Conservation (phyloP, 768 basidiomycete species). For the Lactarius pseudohatsudake region DNA sequence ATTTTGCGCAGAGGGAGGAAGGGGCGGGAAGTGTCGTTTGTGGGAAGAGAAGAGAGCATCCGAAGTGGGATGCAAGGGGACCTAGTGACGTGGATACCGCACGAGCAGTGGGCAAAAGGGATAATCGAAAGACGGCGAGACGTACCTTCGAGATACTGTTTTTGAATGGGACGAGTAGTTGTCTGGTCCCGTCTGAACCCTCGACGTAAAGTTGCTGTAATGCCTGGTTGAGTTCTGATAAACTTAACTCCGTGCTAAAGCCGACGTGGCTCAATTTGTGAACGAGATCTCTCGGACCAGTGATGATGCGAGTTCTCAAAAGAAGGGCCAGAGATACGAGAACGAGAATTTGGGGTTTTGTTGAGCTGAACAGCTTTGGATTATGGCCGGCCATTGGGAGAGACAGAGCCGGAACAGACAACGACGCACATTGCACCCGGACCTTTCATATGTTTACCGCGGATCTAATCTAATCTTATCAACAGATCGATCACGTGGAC, state of each 20-base stretch:
- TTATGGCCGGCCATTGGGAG: not conserved
- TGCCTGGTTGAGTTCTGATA: constrained; percentile 47
- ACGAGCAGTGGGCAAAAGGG: not conserved
- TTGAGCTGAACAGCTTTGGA: constrained; percentile 4
- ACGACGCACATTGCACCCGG: too few relatives aligned
- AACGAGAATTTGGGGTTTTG: constrained; percentile 14
- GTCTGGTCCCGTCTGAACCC: constrained; percentile 57
- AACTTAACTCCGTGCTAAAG: not conserved
- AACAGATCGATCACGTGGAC: constrained; percentile 35
- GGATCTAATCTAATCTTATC: constrained; percentile 4
- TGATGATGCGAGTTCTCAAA: constrained; percentile 20
- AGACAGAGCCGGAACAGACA: not conserved
- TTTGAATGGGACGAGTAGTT: constrained; percentile 64
- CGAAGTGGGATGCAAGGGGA: constrained; percentile 50
- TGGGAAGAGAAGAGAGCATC: constrained; percentile 52
- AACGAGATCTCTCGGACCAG: constrained; percentile 24
- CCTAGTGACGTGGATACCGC: constrained; percentile 33
- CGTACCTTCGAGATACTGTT: constrained; percentile 63
- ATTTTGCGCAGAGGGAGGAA: constrained; percentile 38
- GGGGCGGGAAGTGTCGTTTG: constrained; percentile 57
- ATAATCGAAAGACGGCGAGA: not conserved
- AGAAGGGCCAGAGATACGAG: constrained; percentile 19
- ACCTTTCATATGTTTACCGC: not conserved
- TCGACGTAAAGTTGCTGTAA: constrained; percentile 64
- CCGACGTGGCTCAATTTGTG: constrained; percentile 12